Percentiles rank a stretch among this genome's conserved stretches.
Conservation (phyloP, 495 filamentous ascomycete genomes). For the Elasticomyces elasticus region DNA sequence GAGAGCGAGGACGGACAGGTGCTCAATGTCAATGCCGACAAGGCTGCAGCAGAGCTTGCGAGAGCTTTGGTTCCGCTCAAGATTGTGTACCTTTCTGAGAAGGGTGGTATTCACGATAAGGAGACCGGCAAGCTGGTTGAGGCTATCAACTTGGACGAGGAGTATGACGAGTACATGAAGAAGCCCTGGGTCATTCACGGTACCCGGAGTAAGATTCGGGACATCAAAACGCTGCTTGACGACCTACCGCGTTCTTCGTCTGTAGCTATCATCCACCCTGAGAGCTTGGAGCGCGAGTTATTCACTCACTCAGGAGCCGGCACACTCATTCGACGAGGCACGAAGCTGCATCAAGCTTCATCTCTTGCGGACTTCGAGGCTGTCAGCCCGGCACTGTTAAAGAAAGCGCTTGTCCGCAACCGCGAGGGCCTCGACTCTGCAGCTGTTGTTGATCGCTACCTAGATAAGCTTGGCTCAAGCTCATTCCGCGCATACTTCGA, state of each 20-base stretch:
- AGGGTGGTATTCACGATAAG: constrained; percentile 91
- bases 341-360: constrained; percentile 71
- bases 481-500: constrained; percentile 93
- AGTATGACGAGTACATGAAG: constrained; percentile 88
- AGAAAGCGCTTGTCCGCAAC: constrained; percentile 74
- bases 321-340: constrained; percentile 85
- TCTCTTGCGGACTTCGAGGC: constrained; percentile 72
- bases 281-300: constrained; percentile 86
- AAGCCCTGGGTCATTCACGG: constrained; percentile 96
- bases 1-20: constrained; percentile 90
- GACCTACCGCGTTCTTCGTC: constrained; percentile 83
- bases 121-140: constrained; percentile 93
- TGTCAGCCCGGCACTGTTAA: constrained; percentile 50
- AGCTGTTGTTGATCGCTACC: constrained; percentile 76
- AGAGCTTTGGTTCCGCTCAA: constrained; percentile 85
- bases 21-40: constrained; percentile 95
- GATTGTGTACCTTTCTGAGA: constrained; percentile 96
- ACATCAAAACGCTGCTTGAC: constrained; percentile 88
- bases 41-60: constrained; percentile 88
- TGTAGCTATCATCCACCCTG: constrained; percentile 94
- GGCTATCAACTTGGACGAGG: constrained; percentile 94
- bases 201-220: constrained; percentile 94
- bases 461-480: constrained; percentile 62
- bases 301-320: constrained; percentile 95
- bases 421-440: constrained; percentile 75